Percentiles rank a stretch among this genome's conserved stretches.
phyloP scores from a whole-genome alignment of 441 rosid genomes.

The Brassica hybrid region DNA sequence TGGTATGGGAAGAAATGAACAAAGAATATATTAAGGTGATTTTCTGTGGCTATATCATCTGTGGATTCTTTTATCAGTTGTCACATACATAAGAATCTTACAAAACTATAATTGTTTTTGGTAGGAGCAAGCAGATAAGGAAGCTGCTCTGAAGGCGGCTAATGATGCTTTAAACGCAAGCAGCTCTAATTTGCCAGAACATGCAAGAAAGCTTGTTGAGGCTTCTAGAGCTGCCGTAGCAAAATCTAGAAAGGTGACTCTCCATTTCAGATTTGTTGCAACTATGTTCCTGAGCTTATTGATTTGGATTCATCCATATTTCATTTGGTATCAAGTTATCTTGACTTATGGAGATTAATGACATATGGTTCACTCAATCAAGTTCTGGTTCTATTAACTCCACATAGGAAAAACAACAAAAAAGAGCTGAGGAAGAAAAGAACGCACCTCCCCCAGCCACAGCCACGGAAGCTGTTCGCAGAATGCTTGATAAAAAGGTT shows the following conservation, averaged over 20 bases:
- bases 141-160: no score
- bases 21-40: slow-evolving; percentile 85
- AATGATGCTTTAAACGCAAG: slow-evolving; percentile 63
- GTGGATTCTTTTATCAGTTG: slow-evolving; percentile 14
- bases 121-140: slow-evolving; percentile 95
- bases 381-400: neutral
- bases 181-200: slow-evolving; percentile 61
- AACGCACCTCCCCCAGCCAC: slow-evolving; percentile 64
- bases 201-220: slow-evolving; percentile 74
- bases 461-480: slow-evolving; percentile 69
- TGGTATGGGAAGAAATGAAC: slow-evolving; percentile 50
- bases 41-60: slow-evolving; percentile 17
- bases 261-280: slow-evolving; percentile 9
- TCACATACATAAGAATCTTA: slow-evolving; percentile 4
- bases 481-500: slow-evolving; percentile 75
- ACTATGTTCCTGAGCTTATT: neutral
- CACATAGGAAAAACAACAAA: slow-evolving; percentile 74
- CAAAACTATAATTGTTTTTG: slow-evolving; percentile 13
- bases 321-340: neutral
- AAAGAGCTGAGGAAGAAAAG: slow-evolving; percentile 74
- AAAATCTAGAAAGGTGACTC: slow-evolving; percentile 78
- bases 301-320: no score
- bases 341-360: no score
- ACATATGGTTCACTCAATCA: neutral
- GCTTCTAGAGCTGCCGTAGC: slow-evolving; percentile 61